Evolutionary conservation across 495 filamentous ascomycete species (phyloP).

Genomic region (Talaromyces wortmannii): DNA sequence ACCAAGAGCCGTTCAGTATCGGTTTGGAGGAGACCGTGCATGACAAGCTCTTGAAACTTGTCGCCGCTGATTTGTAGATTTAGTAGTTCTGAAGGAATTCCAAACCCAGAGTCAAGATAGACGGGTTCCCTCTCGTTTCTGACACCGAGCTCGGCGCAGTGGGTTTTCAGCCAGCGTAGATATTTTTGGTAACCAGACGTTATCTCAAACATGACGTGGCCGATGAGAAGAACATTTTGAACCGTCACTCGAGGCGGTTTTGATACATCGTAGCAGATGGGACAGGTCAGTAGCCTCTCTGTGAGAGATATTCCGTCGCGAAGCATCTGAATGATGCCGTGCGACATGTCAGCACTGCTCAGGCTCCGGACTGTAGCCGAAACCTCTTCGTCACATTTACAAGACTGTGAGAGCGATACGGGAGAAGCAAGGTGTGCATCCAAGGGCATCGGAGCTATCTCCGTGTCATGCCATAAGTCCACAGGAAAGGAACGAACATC

Average conservation of each 20-base stretch:
- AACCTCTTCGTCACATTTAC: slow-evolving; percentile 20
- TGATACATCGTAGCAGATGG: slow-evolving; percentile 17
- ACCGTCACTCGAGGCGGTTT: slow-evolving; percentile 19
- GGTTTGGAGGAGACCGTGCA: slow-evolving; percentile 9
- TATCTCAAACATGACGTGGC: slow-evolving; percentile 17
- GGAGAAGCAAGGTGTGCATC: slow-evolving; percentile 9
- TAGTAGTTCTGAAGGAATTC: slow-evolving; percentile 6
- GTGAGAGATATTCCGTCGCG: slow-evolving; percentile 10
- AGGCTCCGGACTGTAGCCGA: slow-evolving; percentile 12
- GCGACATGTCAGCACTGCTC: slow-evolving; percentile 12
- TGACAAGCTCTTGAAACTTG: slow-evolving; percentile 11
- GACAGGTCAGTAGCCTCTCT: slow-evolving; percentile 14
- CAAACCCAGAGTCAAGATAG: slow-evolving; percentile 11
- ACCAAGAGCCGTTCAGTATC: slow-evolving; percentile 11
- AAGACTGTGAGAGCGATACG: slow-evolving; percentile 11
- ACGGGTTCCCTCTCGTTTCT: slow-evolving; percentile 7
- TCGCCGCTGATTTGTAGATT: slow-evolving; percentile 12
- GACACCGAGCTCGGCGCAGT: slow-evolving; percentile 8
- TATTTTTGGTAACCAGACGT: slow-evolving; percentile 18
- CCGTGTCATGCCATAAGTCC: slow-evolving; percentile 6
- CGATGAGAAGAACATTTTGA: slow-evolving; percentile 19
- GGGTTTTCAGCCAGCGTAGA: slow-evolving; percentile 12
- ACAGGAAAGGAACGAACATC: slow-evolving; percentile 10
- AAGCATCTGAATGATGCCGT: slow-evolving; percentile 11
- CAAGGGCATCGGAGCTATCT: neutral